Conservation (phyloP, 345 rosid species). For the Eucalyptus curtisii region DNA sequence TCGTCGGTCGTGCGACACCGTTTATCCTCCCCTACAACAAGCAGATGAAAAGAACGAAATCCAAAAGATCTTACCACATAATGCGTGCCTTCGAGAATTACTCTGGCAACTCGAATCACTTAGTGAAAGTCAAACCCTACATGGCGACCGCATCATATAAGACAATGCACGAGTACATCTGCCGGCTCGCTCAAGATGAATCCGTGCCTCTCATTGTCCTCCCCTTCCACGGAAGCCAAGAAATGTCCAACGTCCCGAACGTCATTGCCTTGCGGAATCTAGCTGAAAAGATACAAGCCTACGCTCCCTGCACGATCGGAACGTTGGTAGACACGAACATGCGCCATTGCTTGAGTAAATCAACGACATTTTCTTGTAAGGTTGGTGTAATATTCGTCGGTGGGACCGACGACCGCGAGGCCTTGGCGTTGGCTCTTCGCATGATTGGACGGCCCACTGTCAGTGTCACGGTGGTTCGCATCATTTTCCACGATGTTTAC, state of each 20-base stretch:
- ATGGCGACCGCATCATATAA: constrained; percentile 3
- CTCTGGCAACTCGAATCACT: neutral
- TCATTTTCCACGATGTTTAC: neutral
- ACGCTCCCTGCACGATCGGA: constrained; percentile 15
- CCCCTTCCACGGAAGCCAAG: constrained; percentile 1
- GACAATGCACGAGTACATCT: constrained; percentile 14
- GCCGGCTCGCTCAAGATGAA: constrained; percentile 9
- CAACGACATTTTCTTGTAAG: neutral
- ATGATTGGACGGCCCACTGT: constrained; percentile 2
- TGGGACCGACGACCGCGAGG: constrained; percentile 21
- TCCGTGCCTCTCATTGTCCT: constrained; percentile 1
- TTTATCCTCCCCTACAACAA: neutral
- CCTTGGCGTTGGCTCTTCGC: constrained; percentile 6
- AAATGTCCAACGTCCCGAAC: neutral
- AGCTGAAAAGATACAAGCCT: neutral
- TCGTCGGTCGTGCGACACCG: constrained; percentile 9
- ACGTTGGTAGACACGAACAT: constrained; percentile 5
- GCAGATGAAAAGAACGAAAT: neutral
- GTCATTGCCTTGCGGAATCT: neutral
- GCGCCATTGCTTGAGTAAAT: neutral
- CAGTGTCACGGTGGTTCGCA: neutral
- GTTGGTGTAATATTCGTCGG: constrained; percentile 10
- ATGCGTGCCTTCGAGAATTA: constrained; percentile 9
- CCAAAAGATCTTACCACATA: neutral
- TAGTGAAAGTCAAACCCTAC: neutral